Base-by-base conservation (phyloP, 768 basidiomycete species). In the Sarcodon aspratus region DNA sequence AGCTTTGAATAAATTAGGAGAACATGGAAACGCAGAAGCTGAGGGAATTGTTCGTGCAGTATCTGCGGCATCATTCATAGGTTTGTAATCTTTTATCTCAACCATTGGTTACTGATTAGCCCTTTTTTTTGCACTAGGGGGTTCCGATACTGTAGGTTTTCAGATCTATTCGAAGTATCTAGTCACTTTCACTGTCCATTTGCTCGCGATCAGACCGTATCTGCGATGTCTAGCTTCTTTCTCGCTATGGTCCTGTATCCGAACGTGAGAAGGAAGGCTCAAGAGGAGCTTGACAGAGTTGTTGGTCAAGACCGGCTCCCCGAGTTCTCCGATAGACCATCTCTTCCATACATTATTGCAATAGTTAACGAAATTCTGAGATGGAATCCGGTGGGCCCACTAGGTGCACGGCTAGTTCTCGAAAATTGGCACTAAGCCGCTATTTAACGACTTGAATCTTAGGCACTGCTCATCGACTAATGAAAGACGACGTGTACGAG, bases 401-500 rank as follows among this genome's bases (percentile, higher is more conserved):
- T 62, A 1, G 59, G 60, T 52, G 12, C 62, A 8, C 45, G 44
- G 9, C 55, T 56, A 7, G 59, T 60, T 53, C 45, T 53, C 36
- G 63, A 17, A 9, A 27, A 17, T 37, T 31, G 21, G 13, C 15
- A 27, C 15, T 15, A 13, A 3, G 35, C 46, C 46, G 36, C n/a
- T 50, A 4, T 17, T 27, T 33, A 27, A 21, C 13, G 12, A 37
- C 9, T 21, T 46, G 9, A 18, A 10, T 36, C 5, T 45, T 47
- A 60, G 63, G 62, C 5, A 49, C 61, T 63, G 6, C 69, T 66
- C 44, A 52, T 57, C 12, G 51, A 11, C 58, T 3, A 67, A 68
- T 2, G 55, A 65, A 33, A 69, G 69, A 72, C 48, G 73, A 71
- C 45, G 48, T 66, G 11, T 73, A 73, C 50, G 60, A 66, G 21